These are phyloP conservation scores for Cytospora leucostoma DNA, from an alignment of 2,329 filamentous ascomycete genomes.

Conservation along the genomic window DNA sequence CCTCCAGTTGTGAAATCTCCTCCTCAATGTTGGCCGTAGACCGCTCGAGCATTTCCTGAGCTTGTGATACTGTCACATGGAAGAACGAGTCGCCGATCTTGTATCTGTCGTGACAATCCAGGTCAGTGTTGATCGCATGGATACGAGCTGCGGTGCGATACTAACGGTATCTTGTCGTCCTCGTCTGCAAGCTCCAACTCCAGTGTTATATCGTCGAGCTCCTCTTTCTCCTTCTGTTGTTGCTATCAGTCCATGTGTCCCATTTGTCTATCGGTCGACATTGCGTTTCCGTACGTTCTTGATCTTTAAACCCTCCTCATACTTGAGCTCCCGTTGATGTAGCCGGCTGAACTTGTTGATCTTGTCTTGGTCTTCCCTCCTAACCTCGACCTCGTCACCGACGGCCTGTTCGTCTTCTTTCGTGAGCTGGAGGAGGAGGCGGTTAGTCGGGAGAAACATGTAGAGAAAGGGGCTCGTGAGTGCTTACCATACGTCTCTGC, in stretches of 20 bases:
- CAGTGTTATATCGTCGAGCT: constrained; percentile 86
- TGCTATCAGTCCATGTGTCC: constrained; percentile 25
- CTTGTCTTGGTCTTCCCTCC: constrained; percentile 96
- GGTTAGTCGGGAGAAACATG: constrained; percentile 24
- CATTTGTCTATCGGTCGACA: too few species aligned
- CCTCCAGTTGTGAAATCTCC: constrained; percentile 75
- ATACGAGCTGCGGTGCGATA: constrained; percentile 25
- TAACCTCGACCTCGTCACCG: constrained; percentile 86
- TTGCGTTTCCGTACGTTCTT: constrained; percentile 66
- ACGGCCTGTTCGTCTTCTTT: constrained; percentile 85
- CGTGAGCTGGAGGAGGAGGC: constrained; percentile 64
- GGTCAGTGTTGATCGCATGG: neutral
- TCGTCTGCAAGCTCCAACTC: constrained; percentile 96
- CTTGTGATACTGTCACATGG: constrained; percentile 78
- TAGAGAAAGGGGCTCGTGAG: neutral
- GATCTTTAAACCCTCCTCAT: constrained; percentile 77
- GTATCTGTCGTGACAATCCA: constrained; percentile 63
- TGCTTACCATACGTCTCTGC: constrained; percentile 61
- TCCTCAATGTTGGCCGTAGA: constrained; percentile 74
- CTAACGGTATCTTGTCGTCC: constrained; percentile 88
- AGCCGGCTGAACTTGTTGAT: constrained; percentile 97
- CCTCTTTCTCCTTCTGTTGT: constrained; percentile 92
- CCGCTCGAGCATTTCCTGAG: constrained; percentile 77
- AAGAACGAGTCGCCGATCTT: constrained; percentile 97
- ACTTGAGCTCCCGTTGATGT: constrained; percentile 77